These are phyloP conservation scores for Suhomyces sp. DNA, from an alignment of 805 yeast genomes.

Conservation along the genomic window DNA sequence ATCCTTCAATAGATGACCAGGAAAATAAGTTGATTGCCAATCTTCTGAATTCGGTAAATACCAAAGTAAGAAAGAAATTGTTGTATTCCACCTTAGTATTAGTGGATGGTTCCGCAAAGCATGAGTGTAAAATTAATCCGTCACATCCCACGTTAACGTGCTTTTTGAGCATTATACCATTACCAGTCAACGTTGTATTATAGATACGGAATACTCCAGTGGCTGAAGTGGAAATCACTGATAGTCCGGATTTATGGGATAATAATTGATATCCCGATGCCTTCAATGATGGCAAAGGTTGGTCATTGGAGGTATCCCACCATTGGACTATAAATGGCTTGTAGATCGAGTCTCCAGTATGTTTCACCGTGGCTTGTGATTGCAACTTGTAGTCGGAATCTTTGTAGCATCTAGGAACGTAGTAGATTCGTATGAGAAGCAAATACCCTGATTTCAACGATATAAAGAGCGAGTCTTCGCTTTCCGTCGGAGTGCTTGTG, in stretches of 20 bases:
- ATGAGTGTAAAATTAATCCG: conserved; percentile 41
- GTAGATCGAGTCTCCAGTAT: conserved; percentile 20
- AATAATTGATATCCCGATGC: conserved; percentile 29
- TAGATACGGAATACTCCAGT: conserved; percentile 38
- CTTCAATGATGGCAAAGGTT: conserved; percentile 14
- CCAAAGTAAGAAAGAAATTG: conserved; percentile 33
- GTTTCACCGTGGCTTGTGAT: conserved; percentile 7
- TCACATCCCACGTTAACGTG: conserved; percentile 41
- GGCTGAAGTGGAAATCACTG: conserved; percentile 39
- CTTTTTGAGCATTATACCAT: conserved; percentile 38
- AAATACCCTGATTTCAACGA: conserved; percentile 42
- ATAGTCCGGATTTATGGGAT: conserved; percentile 39
- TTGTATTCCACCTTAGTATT: conserved; percentile 22
- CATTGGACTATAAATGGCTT: conserved; percentile 50
- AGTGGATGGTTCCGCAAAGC: conserved; percentile 38
- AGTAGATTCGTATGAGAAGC: conserved; percentile 38
- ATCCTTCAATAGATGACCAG: conserved; percentile 39
- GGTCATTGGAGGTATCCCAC: conserved; percentile 37
- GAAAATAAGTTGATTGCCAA: conserved; percentile 37
- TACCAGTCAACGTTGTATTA: conserved; percentile 32
- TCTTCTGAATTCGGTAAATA: conserved; percentile 38
- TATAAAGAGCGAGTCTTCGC: conserved; percentile 41
- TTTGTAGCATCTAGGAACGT: conserved; percentile 29
- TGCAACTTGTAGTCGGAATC: conserved; percentile 23
- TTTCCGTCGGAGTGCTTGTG: conserved; percentile 6